Base-by-base conservation (phyloP, 2,329 filamentous ascomycete genomes). In the Ascochyta koolunga region DNA sequence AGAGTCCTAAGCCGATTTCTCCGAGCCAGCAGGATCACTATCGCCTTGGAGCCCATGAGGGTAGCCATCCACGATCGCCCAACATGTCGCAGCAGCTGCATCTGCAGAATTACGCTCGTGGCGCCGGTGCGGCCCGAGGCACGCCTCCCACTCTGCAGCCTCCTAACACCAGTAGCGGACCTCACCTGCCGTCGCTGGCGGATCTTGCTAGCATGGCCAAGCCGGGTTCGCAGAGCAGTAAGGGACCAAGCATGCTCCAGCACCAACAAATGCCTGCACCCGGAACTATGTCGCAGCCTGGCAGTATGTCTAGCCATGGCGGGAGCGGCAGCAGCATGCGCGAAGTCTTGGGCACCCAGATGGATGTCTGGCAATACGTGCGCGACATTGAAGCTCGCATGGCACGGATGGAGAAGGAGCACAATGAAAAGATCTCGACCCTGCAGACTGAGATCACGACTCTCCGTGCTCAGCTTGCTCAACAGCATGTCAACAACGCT, bases 1-100 rank as follows among this genome's bases (percentile, higher is more conserved):
- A 96, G 74, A 96, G 90, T 61, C 91, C 92, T 0, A 96, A 93
- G 69, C 89, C 92, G 4, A 79, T 96, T 35, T 92, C 88, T 56
- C 89, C 89, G n/a, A 82, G 82, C 16, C 79, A 80, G 52, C 77
- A 79, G 59, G 78, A 81, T 18, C 79, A 83, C 51, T 77, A 77
- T 75, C 71, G 81, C 18, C 79, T 88, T 43, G 85, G 85, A 60
- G 74, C 82, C 15, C 74, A 77, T 25, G 74, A 83, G 56, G 76
- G 69, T 35, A 71, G 66, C 50, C 67, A 78, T 46, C 78, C 75
- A 36, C 81, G 85, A 49, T 89, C 86, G 27, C 86, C 87, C n/a
- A 88, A 83, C 69, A 72, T 88, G 58, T 83, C 84, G 8, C 81
- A 86, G 22, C 86, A 88, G 59, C 82, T 86, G 45, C 85, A 87